Conservation (phyloP, 768 basidiomycete species). For the Pleurotus ostreatus region DNA sequence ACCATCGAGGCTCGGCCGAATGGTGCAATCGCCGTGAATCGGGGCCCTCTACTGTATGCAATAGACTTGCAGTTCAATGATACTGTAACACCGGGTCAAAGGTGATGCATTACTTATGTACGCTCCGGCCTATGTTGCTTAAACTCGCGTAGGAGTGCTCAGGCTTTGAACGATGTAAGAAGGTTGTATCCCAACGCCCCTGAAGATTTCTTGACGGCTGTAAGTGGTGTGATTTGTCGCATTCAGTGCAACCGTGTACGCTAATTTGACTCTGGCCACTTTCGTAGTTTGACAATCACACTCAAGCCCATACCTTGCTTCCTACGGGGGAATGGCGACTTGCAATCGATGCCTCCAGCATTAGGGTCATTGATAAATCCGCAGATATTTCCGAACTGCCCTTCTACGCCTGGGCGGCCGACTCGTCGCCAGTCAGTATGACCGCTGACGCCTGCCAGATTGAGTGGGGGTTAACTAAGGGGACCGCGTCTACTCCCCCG, state of each 20-base stretch:
- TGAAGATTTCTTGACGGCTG: slow-evolving; percentile 28
- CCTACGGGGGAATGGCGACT: slow-evolving; percentile 34
- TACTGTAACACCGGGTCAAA: slow-evolving; percentile 27
- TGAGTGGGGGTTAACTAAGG: slow-evolving; percentile 27
- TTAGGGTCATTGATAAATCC: slow-evolving; percentile 28
- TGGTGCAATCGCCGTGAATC: slow-evolving; percentile 31
- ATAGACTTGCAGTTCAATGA: slow-evolving; percentile 31
- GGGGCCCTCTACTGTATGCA: slow-evolving; percentile 35
- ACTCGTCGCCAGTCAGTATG: slow-evolving; percentile 34
- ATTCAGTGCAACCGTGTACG: background rate
- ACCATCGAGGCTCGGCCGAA: slow-evolving; percentile 29
- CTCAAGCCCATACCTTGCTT: slow-evolving; percentile 32
- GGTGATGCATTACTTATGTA: slow-evolving; percentile 17
- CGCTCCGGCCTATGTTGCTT: too few species aligned
- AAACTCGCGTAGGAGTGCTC: slow-evolving; percentile 25
- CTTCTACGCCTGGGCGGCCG: slow-evolving; percentile 36
- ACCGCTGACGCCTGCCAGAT: slow-evolving; percentile 34
- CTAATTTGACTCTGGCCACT: background rate
- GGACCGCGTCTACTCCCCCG: slow-evolving; percentile 33
- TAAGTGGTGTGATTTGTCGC: slow-evolving; percentile 14
- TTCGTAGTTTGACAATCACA: slow-evolving; percentile 33
- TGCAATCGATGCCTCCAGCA: slow-evolving; percentile 34
- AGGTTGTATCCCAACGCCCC: slow-evolving; percentile 33
- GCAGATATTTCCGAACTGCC: slow-evolving; percentile 23
- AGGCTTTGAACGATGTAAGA: slow-evolving; percentile 30